Evolutionary conservation across 83 land plant species (phyloP).

Genomic region (Thuja plicata): DNA sequence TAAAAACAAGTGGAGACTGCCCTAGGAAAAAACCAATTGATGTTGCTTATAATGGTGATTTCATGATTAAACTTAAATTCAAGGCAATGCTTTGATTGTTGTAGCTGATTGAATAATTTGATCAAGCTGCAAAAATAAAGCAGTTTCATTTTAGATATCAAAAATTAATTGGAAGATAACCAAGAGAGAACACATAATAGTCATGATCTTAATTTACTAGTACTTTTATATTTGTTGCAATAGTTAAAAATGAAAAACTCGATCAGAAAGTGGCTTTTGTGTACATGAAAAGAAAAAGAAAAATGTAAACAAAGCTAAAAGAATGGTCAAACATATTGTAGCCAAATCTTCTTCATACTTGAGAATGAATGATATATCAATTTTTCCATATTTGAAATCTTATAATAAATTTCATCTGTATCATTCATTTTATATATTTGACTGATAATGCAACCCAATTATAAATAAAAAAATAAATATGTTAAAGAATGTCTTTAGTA

Average conservation of each 20-base stretch:
- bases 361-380: slow-evolving; percentile 96
- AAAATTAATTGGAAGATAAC: background rate
- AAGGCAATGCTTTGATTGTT: no score
- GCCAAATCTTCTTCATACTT: slow-evolving; percentile 88
- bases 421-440: background rate
- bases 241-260: background rate
- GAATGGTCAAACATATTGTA: slow-evolving; percentile 42
- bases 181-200: background rate
- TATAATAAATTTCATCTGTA: slow-evolving; percentile 24
- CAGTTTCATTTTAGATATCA: slow-evolving; percentile 5
- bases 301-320: background rate
- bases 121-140: slow-evolving; percentile 6
- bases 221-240: background rate
- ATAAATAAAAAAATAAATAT: background rate
- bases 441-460: background rate
- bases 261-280: background rate
- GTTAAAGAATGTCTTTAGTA: background rate
- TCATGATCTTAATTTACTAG: background rate
- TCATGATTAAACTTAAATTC: background rate
- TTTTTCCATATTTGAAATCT: slow-evolving; percentile 95
- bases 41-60: background rate
- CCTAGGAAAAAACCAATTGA: background rate
- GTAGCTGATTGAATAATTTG: background rate
- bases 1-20: background rate
- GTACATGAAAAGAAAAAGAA: slow-evolving; percentile 5